A percentile compares a stretch with the other conserved stretches of the same genome.
Conservation (phyloP, 2,329 filamentous ascomycete genomes). For the Ceratocystis alfenasii region DNA sequence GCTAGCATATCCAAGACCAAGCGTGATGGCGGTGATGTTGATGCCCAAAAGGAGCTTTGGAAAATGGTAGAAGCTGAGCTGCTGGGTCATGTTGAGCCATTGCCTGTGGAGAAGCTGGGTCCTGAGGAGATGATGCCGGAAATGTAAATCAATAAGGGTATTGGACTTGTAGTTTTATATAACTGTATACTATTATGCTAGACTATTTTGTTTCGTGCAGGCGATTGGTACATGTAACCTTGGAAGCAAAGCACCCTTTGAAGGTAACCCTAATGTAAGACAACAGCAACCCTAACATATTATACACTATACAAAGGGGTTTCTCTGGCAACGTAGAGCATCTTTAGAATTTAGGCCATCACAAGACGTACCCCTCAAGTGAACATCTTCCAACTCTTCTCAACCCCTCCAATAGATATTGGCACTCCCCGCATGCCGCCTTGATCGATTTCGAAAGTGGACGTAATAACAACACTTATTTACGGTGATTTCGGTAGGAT, state of each 20-base stretch:
- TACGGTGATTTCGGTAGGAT: neutral
- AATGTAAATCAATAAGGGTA: constrained; percentile 13
- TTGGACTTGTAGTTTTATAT: constrained; percentile 1
- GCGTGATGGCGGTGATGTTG: constrained; percentile 20
- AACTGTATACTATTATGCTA: constrained; percentile 12
- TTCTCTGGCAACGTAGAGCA: constrained; percentile 7
- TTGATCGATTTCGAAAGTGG: neutral
- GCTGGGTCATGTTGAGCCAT: constrained; percentile 16
- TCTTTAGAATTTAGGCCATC: neutral
- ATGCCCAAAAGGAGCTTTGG: constrained; percentile 22
- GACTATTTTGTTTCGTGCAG: neutral
- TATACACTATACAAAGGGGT: neutral
- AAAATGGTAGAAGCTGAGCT: constrained; percentile 21
- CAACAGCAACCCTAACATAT: neutral
- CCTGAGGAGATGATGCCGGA: constrained; percentile 19
- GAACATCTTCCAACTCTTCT: too few species aligned
- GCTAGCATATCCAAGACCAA: constrained; percentile 18
- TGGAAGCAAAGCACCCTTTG: too few species aligned
- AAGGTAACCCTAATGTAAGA: neutral
- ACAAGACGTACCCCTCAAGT: neutral
- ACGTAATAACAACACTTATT: neutral
- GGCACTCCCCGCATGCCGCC: neutral
- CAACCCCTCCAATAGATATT: neutral
- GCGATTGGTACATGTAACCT: too few species aligned
- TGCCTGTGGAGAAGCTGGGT: constrained; percentile 18